Conservation (phyloP, 164 flowering plant species). For the Vitis cinerea region DNA sequence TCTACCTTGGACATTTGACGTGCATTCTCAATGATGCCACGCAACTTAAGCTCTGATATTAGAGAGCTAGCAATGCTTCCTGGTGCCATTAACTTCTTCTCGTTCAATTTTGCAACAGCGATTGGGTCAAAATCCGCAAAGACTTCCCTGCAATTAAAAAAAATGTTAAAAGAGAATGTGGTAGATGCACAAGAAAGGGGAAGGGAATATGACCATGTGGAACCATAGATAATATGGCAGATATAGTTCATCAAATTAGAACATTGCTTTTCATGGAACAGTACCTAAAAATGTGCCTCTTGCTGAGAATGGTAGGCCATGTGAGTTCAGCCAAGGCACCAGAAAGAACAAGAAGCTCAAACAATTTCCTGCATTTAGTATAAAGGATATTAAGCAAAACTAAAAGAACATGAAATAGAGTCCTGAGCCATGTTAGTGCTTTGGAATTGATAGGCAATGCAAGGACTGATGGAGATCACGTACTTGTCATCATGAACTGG, state of each 20-base stretch:
- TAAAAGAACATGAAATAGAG: background rate
- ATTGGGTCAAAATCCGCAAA: constrained; percentile 46
- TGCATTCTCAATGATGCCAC: constrained; percentile 41
- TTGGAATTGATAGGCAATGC: too few species aligned
- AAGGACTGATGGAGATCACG: constrained; percentile 10
- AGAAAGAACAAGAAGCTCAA: constrained; percentile 48
- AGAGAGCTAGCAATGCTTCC: constrained; percentile 39
- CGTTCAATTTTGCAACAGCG: constrained; percentile 41
- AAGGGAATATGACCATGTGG: background rate
- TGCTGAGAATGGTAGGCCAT: constrained; percentile 52
- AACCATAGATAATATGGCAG: background rate
- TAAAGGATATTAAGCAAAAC: background rate
- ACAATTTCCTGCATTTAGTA: constrained; percentile 35
- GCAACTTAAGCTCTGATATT: constrained; percentile 38
- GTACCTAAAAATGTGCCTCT: constrained; percentile 44
- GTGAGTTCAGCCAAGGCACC: constrained; percentile 48
- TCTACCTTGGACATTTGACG: constrained; percentile 40
- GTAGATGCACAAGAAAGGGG: background rate
- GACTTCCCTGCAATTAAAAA: constrained; percentile 35
- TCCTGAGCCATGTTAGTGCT: too few species aligned
- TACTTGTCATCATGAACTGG: constrained; percentile 61
- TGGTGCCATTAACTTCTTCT: constrained; percentile 38
- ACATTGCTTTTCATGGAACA: background rate
- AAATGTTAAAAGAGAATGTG: constrained; percentile 1
- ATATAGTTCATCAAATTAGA: background rate